Evolutionary conservation across 805 yeast genomes (phyloP).

Genomic region (Ogataea glucozyma): DNA sequence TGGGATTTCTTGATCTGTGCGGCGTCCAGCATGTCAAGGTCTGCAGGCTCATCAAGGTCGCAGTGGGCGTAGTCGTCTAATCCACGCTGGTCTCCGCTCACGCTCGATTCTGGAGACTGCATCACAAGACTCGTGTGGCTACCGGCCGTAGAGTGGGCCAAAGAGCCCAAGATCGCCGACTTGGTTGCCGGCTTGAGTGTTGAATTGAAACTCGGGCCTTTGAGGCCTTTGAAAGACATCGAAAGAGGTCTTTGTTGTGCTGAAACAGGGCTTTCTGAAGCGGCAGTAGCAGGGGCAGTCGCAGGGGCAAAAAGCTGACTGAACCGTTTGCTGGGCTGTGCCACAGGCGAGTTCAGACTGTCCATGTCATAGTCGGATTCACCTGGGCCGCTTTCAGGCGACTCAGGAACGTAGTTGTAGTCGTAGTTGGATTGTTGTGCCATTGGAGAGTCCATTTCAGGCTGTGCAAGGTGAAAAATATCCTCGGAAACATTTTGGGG

Average conservation of each 20-base stretch:
- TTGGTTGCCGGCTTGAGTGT: slow-evolving; percentile 29
- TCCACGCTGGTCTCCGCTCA: slow-evolving; percentile 19
- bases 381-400: background rate
- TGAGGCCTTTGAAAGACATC: slow-evolving; percentile 62
- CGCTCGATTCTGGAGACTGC: slow-evolving; percentile 14
- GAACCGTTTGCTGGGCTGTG: background rate
- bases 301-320: slow-evolving; percentile 1
- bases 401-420: no score
- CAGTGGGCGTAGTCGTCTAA: slow-evolving; percentile 27
- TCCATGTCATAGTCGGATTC: slow-evolving; percentile 3
- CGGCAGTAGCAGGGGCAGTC: background rate
- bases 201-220: slow-evolving; percentile 54
- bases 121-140: slow-evolving; percentile 31
- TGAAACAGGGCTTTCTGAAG: slow-evolving; percentile 1
- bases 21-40: background rate
- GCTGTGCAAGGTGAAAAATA: no score
- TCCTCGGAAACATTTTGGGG: no score
- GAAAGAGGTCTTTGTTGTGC: slow-evolving; percentile 35
- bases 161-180: slow-evolving; percentile 33
- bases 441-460: no score
- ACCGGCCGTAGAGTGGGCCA: slow-evolving; percentile 23
- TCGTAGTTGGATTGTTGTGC: no score
- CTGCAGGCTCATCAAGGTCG: no score
- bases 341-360: slow-evolving; percentile 8
- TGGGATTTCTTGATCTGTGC: slow-evolving; percentile 18